A percentile compares a stretch with the other conserved stretches of the same genome.
Evolutionary conservation across 768 basidiomycete species (phyloP).

Genomic region (Hortiboletus flavorubellus): DNA sequence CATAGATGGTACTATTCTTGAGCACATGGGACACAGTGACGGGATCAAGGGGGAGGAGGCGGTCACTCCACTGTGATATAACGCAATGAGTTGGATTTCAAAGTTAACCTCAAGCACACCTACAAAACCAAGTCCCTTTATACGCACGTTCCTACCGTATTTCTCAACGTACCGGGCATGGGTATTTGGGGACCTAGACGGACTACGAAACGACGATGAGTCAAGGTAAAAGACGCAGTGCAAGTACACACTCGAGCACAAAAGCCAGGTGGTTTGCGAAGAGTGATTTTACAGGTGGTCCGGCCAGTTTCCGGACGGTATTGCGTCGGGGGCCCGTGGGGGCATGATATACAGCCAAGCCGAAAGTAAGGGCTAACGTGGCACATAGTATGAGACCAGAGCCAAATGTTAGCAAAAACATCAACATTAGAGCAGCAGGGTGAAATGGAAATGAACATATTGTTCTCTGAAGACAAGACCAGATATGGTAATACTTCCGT

Average conservation of each 20-base stretch:
- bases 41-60: slow-evolving; percentile 81
- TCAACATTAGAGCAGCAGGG: neutral
- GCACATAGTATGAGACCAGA: slow-evolving; percentile 10
- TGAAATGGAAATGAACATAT: neutral
- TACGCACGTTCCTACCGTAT: slow-evolving; percentile 68
- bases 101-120: slow-evolving; percentile 28
- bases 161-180: slow-evolving; percentile 52
- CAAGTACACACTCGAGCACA: slow-evolving; percentile 53
- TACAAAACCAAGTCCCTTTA: slow-evolving; percentile 68
- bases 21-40: slow-evolving; percentile 70
- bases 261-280: slow-evolving; percentile 53
- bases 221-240: neutral
- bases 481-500: neutral
- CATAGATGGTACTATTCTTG: slow-evolving; percentile 67
- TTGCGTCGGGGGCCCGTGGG: slow-evolving; percentile 30
- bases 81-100: slow-evolving; percentile 8
- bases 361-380: slow-evolving; percentile 6
- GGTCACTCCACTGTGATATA: slow-evolving; percentile 61
- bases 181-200: slow-evolving; percentile 46
- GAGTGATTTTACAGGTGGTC: slow-evolving; percentile 51
- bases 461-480: slow-evolving; percentile 2
- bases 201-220: slow-evolving; percentile 36
- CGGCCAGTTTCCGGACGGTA: slow-evolving; percentile 54
- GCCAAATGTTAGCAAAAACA: neutral
- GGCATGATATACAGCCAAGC: slow-evolving; percentile 26